Percentiles rank a stretch among this genome's conserved stretches.
Evolutionary conservation across 1,284 basidiomycete species (phyloP).

Genomic region (Tremellales sp.): DNA sequence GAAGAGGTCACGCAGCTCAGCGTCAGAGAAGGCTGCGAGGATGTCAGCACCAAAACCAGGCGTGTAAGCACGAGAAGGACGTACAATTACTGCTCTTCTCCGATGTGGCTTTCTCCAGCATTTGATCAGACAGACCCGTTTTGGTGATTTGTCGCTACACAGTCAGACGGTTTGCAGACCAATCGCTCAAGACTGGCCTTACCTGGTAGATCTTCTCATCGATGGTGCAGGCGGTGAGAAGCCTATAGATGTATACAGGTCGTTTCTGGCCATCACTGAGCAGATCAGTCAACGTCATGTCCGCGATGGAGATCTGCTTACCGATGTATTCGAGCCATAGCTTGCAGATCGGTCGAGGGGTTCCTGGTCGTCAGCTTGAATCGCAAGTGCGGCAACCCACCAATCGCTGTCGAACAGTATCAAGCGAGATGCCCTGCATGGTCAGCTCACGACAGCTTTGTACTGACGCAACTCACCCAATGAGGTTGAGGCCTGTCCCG

Average conservation of each 20-base stretch:
- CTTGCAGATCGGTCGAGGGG: slow-evolving; percentile 70
- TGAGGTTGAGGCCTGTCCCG: slow-evolving; percentile 90
- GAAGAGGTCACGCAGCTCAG: slow-evolving; percentile 92
- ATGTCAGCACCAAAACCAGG: slow-evolving; percentile 14
- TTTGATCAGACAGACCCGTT: slow-evolving; percentile 64
- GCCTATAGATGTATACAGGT: slow-evolving; percentile 88
- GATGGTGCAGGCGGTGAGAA: slow-evolving; percentile 60
- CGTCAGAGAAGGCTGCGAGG: slow-evolving; percentile 72
- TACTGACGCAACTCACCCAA: slow-evolving; percentile 49
- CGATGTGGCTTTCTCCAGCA: slow-evolving; percentile 45
- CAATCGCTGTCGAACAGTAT: slow-evolving; percentile 86
- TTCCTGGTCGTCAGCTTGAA: slow-evolving; percentile 28
- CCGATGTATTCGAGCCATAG: slow-evolving; percentile 97
- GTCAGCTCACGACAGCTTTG: slow-evolving; percentile 2
- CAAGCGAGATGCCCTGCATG: slow-evolving; percentile 68
- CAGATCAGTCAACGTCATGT: not conserved
- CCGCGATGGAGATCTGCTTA: slow-evolving; percentile 34
- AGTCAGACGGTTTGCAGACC: not conserved
- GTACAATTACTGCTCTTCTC: slow-evolving; percentile 62
- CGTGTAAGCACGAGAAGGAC: too few species aligned
- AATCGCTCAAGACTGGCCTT: not conserved
- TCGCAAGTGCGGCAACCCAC: slow-evolving; percentile 45
- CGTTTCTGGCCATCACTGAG: slow-evolving; percentile 93
- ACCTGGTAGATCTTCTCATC: slow-evolving; percentile 52
- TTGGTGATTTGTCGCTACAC: slow-evolving; percentile 90